Base-by-base conservation (phyloP, 352 stramenopile species). In the Phytophthora sansomeana region DNA sequence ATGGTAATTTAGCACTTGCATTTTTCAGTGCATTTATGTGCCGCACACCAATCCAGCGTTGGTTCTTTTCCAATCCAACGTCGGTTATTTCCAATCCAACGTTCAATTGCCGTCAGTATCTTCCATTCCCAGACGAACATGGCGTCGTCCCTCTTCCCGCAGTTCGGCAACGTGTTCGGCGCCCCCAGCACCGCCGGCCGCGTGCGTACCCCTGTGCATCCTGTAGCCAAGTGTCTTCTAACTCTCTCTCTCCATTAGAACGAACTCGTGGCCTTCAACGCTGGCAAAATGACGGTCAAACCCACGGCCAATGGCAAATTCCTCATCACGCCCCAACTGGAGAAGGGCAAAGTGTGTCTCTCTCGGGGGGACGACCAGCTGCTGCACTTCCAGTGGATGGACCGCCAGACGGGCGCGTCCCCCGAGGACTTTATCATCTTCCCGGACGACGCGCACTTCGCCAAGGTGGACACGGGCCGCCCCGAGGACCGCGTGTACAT, bases 401-500 rank as follows among this genome's bases (percentile, higher is more conserved):
- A 97, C 74, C 88, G 92, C 42, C 82, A 89, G 51, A 97, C 85
- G 7, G 87, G 85, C 48, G 75, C 83, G 13, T 90, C 85, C 43
- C 83, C 82, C 1, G 91, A 98, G 79, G 93, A 98, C 51, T 91
- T 97, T 41, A 97, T 98, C 64, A 93, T 98, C 48, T 96, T 98
- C 55, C 92, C 92, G 1, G 89, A 97, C 46, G 92, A 97, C 65
- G 91, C 92, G 8, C 71, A 84, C 54, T 98, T 98, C 68, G 76
- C 74, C 58, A 91, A 90, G 67, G 92, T 96, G 17, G 78, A 97
- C 75, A 98, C 93, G 5, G 92, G 93, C 21, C 83, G 87, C 19
- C 64, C 80, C 4, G 58, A 78, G 13, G 93, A 98, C 68, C 88
- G 93, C 48, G 93, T 98, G 21, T 97, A 92, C 69, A 73, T 98